Conservation (phyloP, 306 rosid species). For the Cucurbita ficifolia region DNA sequence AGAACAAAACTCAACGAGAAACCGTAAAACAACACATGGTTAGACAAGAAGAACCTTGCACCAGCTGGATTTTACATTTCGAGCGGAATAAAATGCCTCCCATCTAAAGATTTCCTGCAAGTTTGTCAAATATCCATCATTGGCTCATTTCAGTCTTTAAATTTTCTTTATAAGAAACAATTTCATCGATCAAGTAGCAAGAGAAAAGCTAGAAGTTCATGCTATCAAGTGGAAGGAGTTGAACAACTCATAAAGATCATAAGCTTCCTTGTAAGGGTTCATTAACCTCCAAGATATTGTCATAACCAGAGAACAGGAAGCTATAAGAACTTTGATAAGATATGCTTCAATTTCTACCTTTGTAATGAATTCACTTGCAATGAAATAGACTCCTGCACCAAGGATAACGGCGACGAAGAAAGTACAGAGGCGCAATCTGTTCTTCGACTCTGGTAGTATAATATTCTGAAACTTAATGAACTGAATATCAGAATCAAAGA, state of each 20-base stretch:
- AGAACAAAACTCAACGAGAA: neutral
- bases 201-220: neutral
- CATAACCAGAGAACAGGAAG: neutral
- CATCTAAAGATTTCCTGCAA: conserved; percentile 67
- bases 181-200: neutral
- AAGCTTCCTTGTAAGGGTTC: neutral
- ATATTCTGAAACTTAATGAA: neutral
- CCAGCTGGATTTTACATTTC: conserved; percentile 11
- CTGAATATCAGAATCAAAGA: neutral
- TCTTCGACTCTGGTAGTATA: conserved; percentile 35
- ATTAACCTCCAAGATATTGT: neutral
- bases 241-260: neutral
- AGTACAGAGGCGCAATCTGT: conserved; percentile 41
- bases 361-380: conserved; percentile 32
- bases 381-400: conserved; percentile 53
- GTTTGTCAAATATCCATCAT: neutral
- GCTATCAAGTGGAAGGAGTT: neutral
- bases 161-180: no score
- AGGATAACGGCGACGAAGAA: conserved; percentile 32
- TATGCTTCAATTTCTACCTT: conserved; percentile 11
- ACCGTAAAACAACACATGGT: neutral
- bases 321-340: neutral
- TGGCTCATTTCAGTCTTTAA: neutral
- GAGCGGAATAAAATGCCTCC: conserved; percentile 27
- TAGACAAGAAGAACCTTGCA: conserved; percentile 47